Percentiles rank a stretch among this genome's conserved stretches.
These are phyloP conservation scores for Paramyrothecium roridum DNA, from an alignment of 2,329 filamentous ascomycete species.

Conservation along the genomic window DNA sequence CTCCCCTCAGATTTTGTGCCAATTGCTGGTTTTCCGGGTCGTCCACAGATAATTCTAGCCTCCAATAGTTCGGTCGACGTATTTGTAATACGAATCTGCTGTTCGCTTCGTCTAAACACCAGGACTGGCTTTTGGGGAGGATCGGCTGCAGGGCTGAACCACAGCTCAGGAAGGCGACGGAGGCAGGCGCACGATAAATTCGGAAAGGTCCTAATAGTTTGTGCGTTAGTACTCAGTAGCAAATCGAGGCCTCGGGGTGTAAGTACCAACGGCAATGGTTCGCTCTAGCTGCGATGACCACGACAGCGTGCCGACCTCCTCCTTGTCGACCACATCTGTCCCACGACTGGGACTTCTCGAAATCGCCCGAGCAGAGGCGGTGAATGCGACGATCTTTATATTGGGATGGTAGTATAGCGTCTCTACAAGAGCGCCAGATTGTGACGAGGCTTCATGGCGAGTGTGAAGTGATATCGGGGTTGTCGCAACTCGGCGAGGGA, in stretches of 20 bases:
- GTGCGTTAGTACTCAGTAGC: not conserved
- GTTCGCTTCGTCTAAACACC: slow-evolving; percentile 82
- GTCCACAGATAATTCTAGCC: slow-evolving; percentile 76
- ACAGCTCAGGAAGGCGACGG: slow-evolving; percentile 84
- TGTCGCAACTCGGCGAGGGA: slow-evolving; percentile 33
- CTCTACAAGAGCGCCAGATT: slow-evolving; percentile 45
- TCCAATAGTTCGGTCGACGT: slow-evolving; percentile 79
- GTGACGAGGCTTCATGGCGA: slow-evolving; percentile 15
- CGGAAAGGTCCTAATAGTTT: slow-evolving; percentile 60
- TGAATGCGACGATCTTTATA: slow-evolving; percentile 64
- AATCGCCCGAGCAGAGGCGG: slow-evolving; percentile 27
- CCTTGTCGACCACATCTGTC: slow-evolving; percentile 27
- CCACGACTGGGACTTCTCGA: slow-evolving; percentile 28
- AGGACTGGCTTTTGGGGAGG: slow-evolving; percentile 85
- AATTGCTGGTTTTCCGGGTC: slow-evolving; percentile 45
- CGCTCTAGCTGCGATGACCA: slow-evolving; percentile 76
- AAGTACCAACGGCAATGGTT: slow-evolving; percentile 73
- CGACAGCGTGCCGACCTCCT: slow-evolving; percentile 61
- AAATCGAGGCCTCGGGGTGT: not conserved
- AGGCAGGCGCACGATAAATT: slow-evolving; percentile 83
- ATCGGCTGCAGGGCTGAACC: slow-evolving; percentile 82
- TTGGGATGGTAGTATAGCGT: slow-evolving; percentile 72
- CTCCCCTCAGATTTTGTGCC: slow-evolving; percentile 64
- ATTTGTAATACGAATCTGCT: slow-evolving; percentile 85
- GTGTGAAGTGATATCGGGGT: slow-evolving; percentile 26